Conservation (phyloP, 192 early-diverging fungal genomes). For the Kappamyces sp. region DNA sequence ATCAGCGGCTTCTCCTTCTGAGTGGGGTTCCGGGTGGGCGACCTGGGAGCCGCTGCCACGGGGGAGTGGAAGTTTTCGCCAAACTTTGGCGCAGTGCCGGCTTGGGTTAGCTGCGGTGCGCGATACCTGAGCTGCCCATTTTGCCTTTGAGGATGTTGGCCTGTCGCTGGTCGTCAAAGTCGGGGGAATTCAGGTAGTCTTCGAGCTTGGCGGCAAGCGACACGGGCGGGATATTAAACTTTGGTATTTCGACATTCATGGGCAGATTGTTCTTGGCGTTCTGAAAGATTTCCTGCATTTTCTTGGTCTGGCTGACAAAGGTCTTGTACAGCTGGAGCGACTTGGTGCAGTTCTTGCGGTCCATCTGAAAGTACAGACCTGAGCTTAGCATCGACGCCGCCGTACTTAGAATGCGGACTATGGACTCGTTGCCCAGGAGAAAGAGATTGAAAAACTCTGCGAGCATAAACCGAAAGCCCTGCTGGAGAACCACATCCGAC, state of each 20-base stretch:
- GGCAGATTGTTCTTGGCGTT: conserved; percentile 53
- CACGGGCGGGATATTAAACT: conserved; percentile 65
- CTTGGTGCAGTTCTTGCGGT: conserved; percentile 51
- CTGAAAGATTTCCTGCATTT: conserved; percentile 62
- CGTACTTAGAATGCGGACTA: conserved; percentile 66
- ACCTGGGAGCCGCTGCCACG: too few relatives aligned
- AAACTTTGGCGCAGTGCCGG: neutral
- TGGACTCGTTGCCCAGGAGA: conserved; percentile 70
- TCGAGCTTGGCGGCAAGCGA: conserved; percentile 60
- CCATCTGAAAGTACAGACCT: conserved; percentile 72
- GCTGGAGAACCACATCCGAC: conserved; percentile 65
- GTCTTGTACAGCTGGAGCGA: conserved; percentile 70
- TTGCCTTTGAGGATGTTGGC: conserved; percentile 33
- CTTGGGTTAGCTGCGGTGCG: neutral
- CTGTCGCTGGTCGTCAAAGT: conserved; percentile 59
- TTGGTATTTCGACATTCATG: conserved; percentile 61
- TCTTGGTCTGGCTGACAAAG: conserved; percentile 67
- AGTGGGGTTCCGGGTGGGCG: too few relatives aligned
- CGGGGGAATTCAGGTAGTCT: conserved; percentile 61
- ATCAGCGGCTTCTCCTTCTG: conserved; percentile 10
- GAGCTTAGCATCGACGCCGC: neutral
- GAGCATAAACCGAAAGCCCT: conserved; percentile 64
- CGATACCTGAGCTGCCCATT: neutral
- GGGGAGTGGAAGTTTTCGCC: neutral
- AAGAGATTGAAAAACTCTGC: conserved; percentile 69